Conservation (phyloP, 2,329 filamentous ascomycete genomes). For the Calonectria hongkongensis region DNA sequence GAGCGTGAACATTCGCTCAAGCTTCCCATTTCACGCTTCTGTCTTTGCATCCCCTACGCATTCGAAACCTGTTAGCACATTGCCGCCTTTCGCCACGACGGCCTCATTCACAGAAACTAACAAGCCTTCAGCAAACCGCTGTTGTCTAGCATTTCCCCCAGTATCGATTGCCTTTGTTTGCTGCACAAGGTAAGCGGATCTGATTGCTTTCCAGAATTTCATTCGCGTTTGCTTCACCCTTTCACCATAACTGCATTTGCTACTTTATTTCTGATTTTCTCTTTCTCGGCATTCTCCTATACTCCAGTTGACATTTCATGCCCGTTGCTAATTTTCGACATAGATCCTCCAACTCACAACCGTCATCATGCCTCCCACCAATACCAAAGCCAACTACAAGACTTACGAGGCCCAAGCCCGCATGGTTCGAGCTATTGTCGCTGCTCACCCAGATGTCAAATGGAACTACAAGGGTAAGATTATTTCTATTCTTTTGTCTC, state of each 20-base stretch:
- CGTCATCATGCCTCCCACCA: conserved; percentile 65
- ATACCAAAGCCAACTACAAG: conserved; percentile 72
- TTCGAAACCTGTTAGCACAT: background rate
- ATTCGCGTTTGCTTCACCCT: background rate
- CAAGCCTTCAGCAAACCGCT: background rate
- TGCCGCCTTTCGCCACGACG: background rate
- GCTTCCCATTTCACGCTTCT: background rate
- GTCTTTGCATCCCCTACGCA: background rate
- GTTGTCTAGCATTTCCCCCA: background rate
- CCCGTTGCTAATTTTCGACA: conserved; percentile 4
- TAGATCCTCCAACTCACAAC: conserved; percentile 5
- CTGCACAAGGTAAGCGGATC: background rate
- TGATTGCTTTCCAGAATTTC: background rate
- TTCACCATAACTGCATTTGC: too few relatives aligned
- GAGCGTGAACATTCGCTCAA: background rate
- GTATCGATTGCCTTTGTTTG: background rate
- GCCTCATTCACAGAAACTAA: background rate
- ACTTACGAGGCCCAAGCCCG: conserved; percentile 76
- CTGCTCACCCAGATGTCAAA: conserved; percentile 71
- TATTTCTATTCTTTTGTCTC: conserved; percentile 33
- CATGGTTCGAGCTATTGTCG: conserved; percentile 77
- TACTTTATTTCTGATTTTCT: background rate
- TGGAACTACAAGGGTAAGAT: conserved; percentile 78
- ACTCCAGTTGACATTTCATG: background rate
- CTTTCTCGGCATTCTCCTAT: background rate